Evolutionary conservation across 2,329 filamentous ascomycete genomes (phyloP).

Genomic region (Epicoccum sorghinum): DNA sequence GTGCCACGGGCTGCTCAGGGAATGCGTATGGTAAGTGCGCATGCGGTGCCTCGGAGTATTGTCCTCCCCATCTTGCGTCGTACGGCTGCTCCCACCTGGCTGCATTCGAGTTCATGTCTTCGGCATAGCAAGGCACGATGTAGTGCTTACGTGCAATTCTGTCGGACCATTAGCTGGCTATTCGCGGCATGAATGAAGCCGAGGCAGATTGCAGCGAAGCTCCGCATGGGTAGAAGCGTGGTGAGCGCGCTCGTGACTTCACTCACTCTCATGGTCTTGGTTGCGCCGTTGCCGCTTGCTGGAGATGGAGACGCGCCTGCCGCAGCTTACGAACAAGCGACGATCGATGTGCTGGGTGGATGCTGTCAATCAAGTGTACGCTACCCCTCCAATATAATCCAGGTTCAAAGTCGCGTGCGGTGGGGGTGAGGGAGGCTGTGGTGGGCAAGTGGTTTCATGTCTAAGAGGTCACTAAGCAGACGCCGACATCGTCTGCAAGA

Average conservation of each 20-base stretch:
- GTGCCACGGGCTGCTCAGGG: conserved; percentile 30
- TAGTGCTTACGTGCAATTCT: conserved; percentile 27
- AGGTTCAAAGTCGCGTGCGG: conserved; percentile 28
- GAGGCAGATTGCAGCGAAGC: conserved; percentile 11
- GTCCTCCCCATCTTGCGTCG: conserved; percentile 23
- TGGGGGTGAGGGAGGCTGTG: conserved; percentile 32
- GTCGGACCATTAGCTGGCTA: conserved; percentile 32
- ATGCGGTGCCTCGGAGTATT: conserved; percentile 29
- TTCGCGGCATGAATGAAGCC: background rate
- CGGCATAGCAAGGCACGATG: conserved; percentile 41
- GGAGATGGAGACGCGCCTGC: conserved; percentile 20
- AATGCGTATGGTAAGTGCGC: conserved; percentile 35
- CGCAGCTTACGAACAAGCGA: conserved; percentile 13
- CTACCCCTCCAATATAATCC: conserved; percentile 1
- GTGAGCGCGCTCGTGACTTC: conserved; percentile 29
- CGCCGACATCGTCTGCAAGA: conserved; percentile 15
- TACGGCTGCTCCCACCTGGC: conserved; percentile 43
- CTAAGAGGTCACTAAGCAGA: conserved; percentile 25
- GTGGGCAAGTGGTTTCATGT: conserved; percentile 31
- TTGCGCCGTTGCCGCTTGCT: conserved; percentile 30
- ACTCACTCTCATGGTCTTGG: conserved; percentile 47
- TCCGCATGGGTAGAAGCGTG: conserved; percentile 20
- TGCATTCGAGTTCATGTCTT: conserved; percentile 47
- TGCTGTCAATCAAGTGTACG: background rate
- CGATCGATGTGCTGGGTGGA: conserved; percentile 4